A percentile compares a stretch with the other conserved stretches of the same genome.
These are phyloP conservation scores for Cladorrhinum sp. DNA, from an alignment of 2,329 filamentous ascomycete genomes.

Conservation along the genomic window DNA sequence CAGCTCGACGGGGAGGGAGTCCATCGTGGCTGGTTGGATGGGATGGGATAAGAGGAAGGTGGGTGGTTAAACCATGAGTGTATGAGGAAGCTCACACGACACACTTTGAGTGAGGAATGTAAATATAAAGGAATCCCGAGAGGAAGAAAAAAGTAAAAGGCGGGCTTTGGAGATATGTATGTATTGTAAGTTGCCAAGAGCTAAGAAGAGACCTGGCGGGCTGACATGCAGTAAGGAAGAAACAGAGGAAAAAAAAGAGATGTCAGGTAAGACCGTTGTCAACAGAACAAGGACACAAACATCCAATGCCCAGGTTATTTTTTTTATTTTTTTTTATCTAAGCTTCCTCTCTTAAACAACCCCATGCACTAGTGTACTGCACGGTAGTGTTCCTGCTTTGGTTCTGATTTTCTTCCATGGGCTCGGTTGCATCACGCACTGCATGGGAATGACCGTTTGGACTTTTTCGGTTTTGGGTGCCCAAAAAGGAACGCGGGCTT, in stretches of 20 bases:
- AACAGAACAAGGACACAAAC: too few species aligned
- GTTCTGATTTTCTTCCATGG: neutral
- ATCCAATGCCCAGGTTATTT: neutral
- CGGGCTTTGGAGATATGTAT: constrained; percentile 8
- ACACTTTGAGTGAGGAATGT: neutral
- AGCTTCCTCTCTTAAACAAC: neutral
- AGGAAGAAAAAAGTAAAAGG: constrained; percentile 7
- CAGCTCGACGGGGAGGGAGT: constrained; percentile 30
- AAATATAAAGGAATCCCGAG: neutral
- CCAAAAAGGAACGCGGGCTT: constrained; percentile 11
- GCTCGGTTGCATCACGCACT: constrained; percentile 5
- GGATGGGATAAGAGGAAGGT: neutral
- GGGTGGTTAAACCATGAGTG: neutral
- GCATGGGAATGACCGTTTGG: constrained; percentile 14
- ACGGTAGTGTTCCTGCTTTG: constrained; percentile 5
- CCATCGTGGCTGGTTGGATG: constrained; percentile 29
- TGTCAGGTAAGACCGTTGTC: neutral
- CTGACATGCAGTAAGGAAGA: constrained; percentile 1
- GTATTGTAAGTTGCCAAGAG: constrained; percentile 11
- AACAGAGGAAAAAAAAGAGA: neutral
- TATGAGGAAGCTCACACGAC: neutral
- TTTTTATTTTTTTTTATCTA: neutral
- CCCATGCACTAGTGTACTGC: constrained; percentile 18
- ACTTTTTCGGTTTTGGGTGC: constrained; percentile 1
- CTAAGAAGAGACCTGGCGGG: neutral